Evolutionary conservation across 169 alveolate species (phyloP), one percentile per base, ranked within the genome.

Genomic region (Plasmodium berghei): DNA sequence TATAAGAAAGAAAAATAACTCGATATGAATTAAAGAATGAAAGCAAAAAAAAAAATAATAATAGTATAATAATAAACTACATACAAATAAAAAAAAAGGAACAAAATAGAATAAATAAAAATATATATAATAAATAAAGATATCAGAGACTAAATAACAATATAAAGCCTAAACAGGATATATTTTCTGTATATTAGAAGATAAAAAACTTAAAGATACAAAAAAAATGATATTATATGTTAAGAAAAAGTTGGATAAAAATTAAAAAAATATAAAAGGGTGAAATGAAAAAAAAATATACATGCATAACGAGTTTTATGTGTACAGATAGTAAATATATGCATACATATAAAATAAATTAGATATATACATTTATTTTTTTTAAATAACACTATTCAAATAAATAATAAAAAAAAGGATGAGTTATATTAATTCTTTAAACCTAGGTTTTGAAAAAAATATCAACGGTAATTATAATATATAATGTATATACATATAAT

Each of bases 151-250:
- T 77, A 77, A 63, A 63, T 63, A 64, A 28, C 62, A 55, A 73
- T 56, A 73, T 77, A 77, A 77, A 56, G 59, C 89, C 89, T 77
- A 77, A 77, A 63, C 66, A 40, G 89, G 56, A 49, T 28, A 77
- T 49, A 49, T 66, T 77, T 22, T 24, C 28, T 52, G 45, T 20
- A 24, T 63, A 77, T 58, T 63, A 66, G 40, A 64, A 64, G 46
- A 34, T 62, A 66, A 46, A 67, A 75, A 75, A 26, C 75, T 77
- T 64, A 77, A 77, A 63, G 77, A 77, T 63, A 77, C 75, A 77
- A 77, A 77, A 77, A 77, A 74, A 73, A 75, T 48, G 20, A 52
- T 52, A 52, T 14, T 52, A 69, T 26, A 26, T 2, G 74, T 67
- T 42, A 40, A 10, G 16, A 18, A 24, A 48, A 3, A 49, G 12